A percentile compares a stretch with the other conserved stretches of the same genome.
These are phyloP conservation scores for Brassica juncea DNA, from an alignment of 345 rosid species.

Conservation along the genomic window DNA sequence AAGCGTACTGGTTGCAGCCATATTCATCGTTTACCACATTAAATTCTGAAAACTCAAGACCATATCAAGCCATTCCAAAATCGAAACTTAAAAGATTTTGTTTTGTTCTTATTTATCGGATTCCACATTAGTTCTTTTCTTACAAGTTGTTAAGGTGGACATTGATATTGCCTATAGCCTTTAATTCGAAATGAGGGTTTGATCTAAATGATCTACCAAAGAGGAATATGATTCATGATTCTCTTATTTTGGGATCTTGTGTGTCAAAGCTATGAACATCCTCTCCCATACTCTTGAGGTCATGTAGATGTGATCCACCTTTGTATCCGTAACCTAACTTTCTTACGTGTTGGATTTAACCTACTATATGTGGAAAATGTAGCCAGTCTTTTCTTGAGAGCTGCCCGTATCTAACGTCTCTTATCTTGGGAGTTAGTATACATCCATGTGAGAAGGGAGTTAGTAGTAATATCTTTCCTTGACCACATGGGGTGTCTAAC, in stretches of 20 bases:
- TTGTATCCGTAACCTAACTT: background rate
- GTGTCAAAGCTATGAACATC: background rate
- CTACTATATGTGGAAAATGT: background rate
- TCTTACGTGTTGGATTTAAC: background rate
- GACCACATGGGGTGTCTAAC: background rate
- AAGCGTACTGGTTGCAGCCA: no score
- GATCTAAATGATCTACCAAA: background rate
- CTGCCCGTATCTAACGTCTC: background rate
- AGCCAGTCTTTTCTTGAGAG: background rate
- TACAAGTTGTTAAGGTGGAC: constrained; percentile 21
- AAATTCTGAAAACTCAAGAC: no score
- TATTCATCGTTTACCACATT: no score
- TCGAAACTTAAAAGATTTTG: no score
- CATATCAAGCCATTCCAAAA: no score
- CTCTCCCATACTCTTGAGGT: background rate
- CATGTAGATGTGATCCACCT: background rate
- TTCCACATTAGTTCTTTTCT: constrained; percentile 15
- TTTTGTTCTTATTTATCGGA: constrained; percentile 6
- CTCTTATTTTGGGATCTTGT: background rate
- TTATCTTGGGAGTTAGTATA: background rate
- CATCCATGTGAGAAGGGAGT: background rate
- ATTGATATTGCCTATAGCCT: background rate
- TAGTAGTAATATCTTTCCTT: background rate
- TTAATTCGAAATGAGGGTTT: background rate
- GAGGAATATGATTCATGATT: background rate